phyloP scores from a whole-genome alignment of 805 yeast genomes.

The Ogataea pini region DNA sequence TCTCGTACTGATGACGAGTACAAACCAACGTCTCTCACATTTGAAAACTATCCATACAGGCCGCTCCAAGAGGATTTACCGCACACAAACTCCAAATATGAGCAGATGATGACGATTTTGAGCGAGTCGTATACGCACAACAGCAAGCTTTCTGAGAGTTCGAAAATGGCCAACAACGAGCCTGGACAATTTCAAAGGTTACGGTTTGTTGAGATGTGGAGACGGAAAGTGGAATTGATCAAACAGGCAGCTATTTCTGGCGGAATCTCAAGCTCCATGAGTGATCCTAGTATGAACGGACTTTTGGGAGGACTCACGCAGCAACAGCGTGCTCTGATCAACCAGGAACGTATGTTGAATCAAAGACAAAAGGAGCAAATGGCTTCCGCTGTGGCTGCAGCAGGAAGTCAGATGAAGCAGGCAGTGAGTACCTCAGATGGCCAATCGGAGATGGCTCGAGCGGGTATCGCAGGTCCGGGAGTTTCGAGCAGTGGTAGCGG shows the following conservation, averaged over 20 bases:
- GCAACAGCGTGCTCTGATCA: conserved; percentile 32
- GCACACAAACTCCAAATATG: conserved; percentile 83
- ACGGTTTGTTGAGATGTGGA: conserved; percentile 83
- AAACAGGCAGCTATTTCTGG: conserved; percentile 43
- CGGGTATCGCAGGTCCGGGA: conserved; percentile 6
- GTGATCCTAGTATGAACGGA: conserved; percentile 28
- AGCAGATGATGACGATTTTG: conserved; percentile 80
- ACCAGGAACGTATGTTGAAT: conserved; percentile 31
- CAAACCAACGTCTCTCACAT: conserved; percentile 17
- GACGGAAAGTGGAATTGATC: conserved; percentile 62
- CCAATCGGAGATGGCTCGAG: background rate
- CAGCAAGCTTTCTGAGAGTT: conserved; percentile 29
- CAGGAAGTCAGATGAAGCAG: conserved; percentile 18
- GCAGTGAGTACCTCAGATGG: conserved; percentile 3
- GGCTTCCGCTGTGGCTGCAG: conserved; percentile 36
- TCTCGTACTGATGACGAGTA: background rate
- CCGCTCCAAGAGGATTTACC: conserved; percentile 65
- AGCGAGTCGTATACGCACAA: conserved; percentile 46
- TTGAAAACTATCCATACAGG: conserved; percentile 31
- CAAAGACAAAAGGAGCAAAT: conserved; percentile 35
- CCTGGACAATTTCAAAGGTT: conserved; percentile 75
- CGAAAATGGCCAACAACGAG: conserved; percentile 27
- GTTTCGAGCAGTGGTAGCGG: conserved; percentile 3
- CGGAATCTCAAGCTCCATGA: conserved; percentile 17
- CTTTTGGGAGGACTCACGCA: conserved; percentile 31